Evolutionary conservation across 345 rosid species (phyloP).

Genomic region (Raphanus sativus): DNA sequence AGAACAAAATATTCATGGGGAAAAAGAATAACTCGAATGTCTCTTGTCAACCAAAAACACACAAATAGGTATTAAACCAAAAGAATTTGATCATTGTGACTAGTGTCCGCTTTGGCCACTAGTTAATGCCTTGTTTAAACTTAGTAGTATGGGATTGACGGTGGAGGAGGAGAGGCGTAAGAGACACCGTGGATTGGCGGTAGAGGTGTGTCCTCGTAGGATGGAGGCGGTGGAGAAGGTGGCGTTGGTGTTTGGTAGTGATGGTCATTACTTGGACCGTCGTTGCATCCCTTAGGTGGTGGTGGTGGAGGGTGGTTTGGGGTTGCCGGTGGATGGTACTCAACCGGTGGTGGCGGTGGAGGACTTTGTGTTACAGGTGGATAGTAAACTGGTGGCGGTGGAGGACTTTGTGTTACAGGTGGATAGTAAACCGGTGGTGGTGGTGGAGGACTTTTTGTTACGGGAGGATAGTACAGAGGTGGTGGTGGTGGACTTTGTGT

Average conservation of each 20-base stretch:
- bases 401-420: constrained; percentile 21
- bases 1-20: constrained; percentile 28
- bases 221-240: constrained; percentile 32
- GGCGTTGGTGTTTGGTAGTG: constrained; percentile 31
- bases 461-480: background rate
- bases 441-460: constrained; percentile 17
- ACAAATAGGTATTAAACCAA: constrained; percentile 27
- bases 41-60: constrained; percentile 20
- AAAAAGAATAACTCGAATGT: constrained; percentile 24
- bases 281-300: constrained; percentile 30
- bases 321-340: constrained; percentile 27
- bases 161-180: constrained; percentile 40
- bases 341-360: constrained; percentile 28
- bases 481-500: constrained; percentile 21
- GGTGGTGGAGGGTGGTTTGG: constrained; percentile 29
- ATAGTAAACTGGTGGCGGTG: constrained; percentile 17
- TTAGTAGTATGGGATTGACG: constrained; percentile 41
- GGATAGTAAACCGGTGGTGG: constrained; percentile 19
- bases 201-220: constrained; percentile 33
- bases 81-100: constrained; percentile 33
- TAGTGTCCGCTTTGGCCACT: constrained; percentile 18
- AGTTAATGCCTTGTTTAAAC: constrained; percentile 24
- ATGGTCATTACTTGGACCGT: constrained; percentile 34
- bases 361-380: constrained; percentile 20
- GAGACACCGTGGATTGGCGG: constrained; percentile 38